Conservation (phyloP, 805 yeast species). For the Grigorovia humatica region DNA sequence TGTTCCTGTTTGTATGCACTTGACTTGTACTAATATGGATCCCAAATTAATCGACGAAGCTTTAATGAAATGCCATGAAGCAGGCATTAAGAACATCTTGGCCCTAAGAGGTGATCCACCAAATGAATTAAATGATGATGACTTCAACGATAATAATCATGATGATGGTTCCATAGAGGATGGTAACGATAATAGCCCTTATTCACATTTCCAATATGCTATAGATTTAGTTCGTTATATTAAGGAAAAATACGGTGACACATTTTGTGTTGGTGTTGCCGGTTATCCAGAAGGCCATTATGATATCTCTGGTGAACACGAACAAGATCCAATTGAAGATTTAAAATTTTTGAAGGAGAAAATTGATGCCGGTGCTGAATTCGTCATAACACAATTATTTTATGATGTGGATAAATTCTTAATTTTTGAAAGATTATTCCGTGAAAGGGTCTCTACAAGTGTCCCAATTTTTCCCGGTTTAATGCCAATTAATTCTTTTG, state of each 20-base stretch:
- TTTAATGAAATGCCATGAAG: slow-evolving; percentile 51
- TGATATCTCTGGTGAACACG: slow-evolving; percentile 25
- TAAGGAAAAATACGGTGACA: slow-evolving; percentile 56
- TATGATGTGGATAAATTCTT: slow-evolving; percentile 76
- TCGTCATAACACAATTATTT: slow-evolving; percentile 82
- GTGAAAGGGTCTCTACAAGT: slow-evolving; percentile 32
- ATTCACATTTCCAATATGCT: slow-evolving; percentile 52
- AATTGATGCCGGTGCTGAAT: slow-evolving; percentile 90
- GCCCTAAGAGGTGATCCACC: slow-evolving; percentile 97
- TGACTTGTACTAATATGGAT: slow-evolving; percentile 93
- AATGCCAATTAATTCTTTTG: slow-evolving; percentile 83
- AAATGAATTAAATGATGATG: slow-evolving; percentile 37
- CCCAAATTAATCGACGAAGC: slow-evolving; percentile 70
- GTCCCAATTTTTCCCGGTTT: slow-evolving; percentile 74
- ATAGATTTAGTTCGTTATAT: slow-evolving; percentile 81
- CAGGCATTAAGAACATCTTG: slow-evolving; percentile 80
- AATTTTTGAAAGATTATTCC: slow-evolving; percentile 46
- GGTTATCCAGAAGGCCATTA: slow-evolving; percentile 94
- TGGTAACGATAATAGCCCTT: background rate
- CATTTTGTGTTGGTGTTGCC: slow-evolving; percentile 92
- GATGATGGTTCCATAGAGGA: slow-evolving; percentile 25
- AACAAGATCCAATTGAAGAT: slow-evolving; percentile 60
- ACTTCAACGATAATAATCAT: slow-evolving; percentile 3
- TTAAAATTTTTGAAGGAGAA: slow-evolving; percentile 75
- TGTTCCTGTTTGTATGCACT: slow-evolving; percentile 85